A percentile compares a stretch with the other conserved stretches of the same genome.
These are phyloP conservation scores for Acorus gramineus DNA, from an alignment of 106 monocot species.

Conservation along the genomic window DNA sequence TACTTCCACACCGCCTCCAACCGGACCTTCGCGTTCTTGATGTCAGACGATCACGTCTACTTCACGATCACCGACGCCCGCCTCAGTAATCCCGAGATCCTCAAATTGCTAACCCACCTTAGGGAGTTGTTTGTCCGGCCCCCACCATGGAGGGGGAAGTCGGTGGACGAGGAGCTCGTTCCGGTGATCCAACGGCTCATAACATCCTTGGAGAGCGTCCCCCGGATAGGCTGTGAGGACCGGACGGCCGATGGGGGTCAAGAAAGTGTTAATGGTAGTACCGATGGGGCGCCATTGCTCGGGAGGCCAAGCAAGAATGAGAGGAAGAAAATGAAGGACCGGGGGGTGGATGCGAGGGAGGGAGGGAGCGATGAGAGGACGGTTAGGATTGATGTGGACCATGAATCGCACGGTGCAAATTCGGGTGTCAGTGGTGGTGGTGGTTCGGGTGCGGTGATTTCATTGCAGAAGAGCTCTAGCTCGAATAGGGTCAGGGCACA, in stretches of 20 bases:
- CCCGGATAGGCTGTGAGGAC: not conserved
- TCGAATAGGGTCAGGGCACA: not conserved
- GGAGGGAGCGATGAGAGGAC: not conserved
- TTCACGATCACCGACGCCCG: constrained; percentile 10
- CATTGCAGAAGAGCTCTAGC: constrained; percentile 15
- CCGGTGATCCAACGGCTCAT: constrained; percentile 9
- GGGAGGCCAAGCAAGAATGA: constrained; percentile 10
- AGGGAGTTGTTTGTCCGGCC: not conserved
- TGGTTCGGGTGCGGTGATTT: not conserved
- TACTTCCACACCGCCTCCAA: constrained; percentile 11
- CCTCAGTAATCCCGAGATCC: not conserved
- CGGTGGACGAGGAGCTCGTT: constrained; percentile 6
- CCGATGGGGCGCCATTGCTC: constrained; percentile 4
- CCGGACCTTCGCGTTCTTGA: constrained; percentile 13
- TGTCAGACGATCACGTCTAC: constrained; percentile 3
- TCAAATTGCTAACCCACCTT: constrained; percentile 8
- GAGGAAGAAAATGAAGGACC: constrained; percentile 17
- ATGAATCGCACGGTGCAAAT: not conserved
- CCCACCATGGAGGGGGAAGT: not conserved
- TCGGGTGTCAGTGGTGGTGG: no score
- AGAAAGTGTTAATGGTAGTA: no score
- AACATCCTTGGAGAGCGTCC: constrained; percentile 1
- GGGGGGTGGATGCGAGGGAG: not conserved
- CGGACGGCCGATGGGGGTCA: not conserved
- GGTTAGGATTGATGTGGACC: not conserved